Percentiles rank a stretch among this genome's conserved stretches.
These are phyloP conservation scores for Talaromyces sp. DNA, from an alignment of 2,329 filamentous ascomycete species.

Conservation along the genomic window DNA sequence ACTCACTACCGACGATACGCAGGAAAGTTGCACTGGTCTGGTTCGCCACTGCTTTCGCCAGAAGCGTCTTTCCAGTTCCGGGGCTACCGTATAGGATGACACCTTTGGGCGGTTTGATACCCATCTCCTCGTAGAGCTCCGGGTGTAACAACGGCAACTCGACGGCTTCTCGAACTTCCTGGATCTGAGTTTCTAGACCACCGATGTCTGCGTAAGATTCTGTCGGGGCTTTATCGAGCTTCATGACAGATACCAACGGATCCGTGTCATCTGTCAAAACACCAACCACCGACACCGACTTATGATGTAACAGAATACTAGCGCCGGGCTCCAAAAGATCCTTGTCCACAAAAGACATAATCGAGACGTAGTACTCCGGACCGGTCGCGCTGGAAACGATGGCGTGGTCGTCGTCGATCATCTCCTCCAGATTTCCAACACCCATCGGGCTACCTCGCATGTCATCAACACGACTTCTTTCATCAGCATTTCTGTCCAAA, in stretches of 20 bases:
- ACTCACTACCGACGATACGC: conserved; percentile 91
- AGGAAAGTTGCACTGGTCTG: conserved; percentile 98
- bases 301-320: conserved; percentile 93
- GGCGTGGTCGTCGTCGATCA: conserved; percentile 98
- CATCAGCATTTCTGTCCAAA: conserved; percentile 86
- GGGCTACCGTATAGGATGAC: conserved; percentile 98
- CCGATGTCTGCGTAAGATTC: conserved; percentile 99
- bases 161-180: conserved; percentile 95
- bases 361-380: conserved; percentile 98
- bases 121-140: conserved; percentile 99
- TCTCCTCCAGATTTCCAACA: conserved; percentile 93
- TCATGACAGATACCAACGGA: conserved; percentile 96
- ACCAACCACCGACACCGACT: conserved; percentile 95
- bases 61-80: conserved; percentile 91
- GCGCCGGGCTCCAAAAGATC: conserved; percentile 94
- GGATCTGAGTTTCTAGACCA: conserved; percentile 90
- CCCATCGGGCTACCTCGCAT: conserved; percentile 99
- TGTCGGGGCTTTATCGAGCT: conserved; percentile 96
- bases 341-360: conserved; percentile 99
- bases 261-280: conserved; percentile 96
- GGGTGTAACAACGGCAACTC: conserved; percentile 93
- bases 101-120: conserved; percentile 98
- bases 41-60: conserved; percentile 97
- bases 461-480: conserved; percentile 91
- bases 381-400: conserved; percentile 97